Base-by-base conservation (phyloP, 495 filamentous ascomycete species). In the Immersiella caudata region DNA sequence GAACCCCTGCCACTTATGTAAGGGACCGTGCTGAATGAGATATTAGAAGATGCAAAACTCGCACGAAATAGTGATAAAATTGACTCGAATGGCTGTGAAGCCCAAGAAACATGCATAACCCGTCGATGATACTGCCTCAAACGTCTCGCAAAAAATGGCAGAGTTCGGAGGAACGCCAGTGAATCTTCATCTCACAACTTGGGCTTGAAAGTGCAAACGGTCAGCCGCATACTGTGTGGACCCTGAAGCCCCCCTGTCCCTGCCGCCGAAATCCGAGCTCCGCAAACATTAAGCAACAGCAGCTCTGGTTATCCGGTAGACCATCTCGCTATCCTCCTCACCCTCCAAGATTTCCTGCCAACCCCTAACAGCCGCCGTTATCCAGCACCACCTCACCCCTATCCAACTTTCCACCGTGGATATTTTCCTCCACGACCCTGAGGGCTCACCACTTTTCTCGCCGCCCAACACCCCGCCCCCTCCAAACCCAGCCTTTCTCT, bases 1-100 rank as follows among this genome's bases (percentile, higher is more conserved):
- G 25, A 29, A 61, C 33, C 60, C 60, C 40, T 33, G 51, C 52
- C 7, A 21, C 51, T 65, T 65, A 65, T 65, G 63, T 65, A 65
- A 65, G 6, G 21, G 29, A 49, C 33, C 46, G 33, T 49, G 58
- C 16, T 8, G 52, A 12, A 46, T 9, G 27, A 59, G n/a, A 18
- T 59, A 26, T 3, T 14, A 12, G 40, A 6, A 4, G 40, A 14
- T 4, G 9, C 14, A 46, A 46, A 46, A 18, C 2, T 14, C 2
- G 40, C 52, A 22, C 52, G 12, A 55, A 55, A 2, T 55, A 16
- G 52, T 14, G 11, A 12, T 46, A 14, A 46, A 46, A 14, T 6
- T 18, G 16, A 14, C 4, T 46, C 40, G 2, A 46, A 12, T 12
- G 40, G 40, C 40, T 12, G 5, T 18, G 29, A 33, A 33, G 29